These are phyloP conservation scores for Coniochaeta ligniaria DNA, from an alignment of 2,329 filamentous ascomycete species.

Conservation along the genomic window DNA sequence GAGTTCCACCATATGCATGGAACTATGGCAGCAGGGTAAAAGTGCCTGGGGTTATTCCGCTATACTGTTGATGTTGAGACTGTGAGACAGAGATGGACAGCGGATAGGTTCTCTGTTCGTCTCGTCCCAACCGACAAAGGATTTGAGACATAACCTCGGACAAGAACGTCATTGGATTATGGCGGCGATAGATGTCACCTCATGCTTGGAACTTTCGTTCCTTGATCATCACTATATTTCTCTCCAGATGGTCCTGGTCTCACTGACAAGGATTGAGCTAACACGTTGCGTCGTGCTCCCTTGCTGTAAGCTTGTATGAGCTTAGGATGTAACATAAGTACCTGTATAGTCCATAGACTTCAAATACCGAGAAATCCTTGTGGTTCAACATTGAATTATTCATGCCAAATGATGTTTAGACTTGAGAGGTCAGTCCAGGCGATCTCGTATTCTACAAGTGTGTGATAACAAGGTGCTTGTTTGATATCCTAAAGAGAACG, in stretches of 20 bases:
- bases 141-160: not conserved
- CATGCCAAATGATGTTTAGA: no score
- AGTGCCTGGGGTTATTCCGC: not conserved
- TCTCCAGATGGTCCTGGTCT: no score
- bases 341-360: no score
- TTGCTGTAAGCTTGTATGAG: no score
- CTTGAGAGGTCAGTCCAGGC: no score
- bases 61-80: not conserved
- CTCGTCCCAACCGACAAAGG: not conserved
- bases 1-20: not conserved
- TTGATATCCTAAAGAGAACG: no score
- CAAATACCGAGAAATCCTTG: no score
- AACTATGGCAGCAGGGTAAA: not conserved
- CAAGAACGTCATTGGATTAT: not conserved
- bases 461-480: no score
- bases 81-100: not conserved
- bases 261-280: no score
- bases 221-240: not conserved
- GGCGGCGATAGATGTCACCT: not conserved
- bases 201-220: not conserved
- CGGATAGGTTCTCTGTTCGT: not conserved
- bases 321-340: no score
- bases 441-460: no score
- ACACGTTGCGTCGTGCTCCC: not conserved
- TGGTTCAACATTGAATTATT: no score